Evolutionary conservation across 2,329 filamentous ascomycete species (phyloP).

Genomic region (Colletotrichum sp.): DNA sequence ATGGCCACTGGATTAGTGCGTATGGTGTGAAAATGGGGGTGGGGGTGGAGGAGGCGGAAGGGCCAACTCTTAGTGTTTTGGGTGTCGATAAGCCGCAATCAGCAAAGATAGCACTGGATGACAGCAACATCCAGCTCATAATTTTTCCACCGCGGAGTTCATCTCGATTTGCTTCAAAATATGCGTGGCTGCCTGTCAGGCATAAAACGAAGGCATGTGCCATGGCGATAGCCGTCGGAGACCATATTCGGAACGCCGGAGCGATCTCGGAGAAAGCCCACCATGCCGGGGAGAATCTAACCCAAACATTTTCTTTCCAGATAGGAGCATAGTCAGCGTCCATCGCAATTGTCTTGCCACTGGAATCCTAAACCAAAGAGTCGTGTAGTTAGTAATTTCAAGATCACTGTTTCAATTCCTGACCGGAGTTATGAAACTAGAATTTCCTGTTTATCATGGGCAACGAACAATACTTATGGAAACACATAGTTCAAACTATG

Average conservation of each 20-base stretch:
- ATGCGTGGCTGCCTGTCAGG: not conserved
- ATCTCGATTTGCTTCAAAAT: not conserved
- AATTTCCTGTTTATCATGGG: accelerated
- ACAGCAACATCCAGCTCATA: not conserved
- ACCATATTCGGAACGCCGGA: not conserved
- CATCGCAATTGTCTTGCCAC: not conserved
- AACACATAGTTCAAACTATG: not conserved
- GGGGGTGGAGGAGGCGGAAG: not conserved
- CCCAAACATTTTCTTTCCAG: not conserved
- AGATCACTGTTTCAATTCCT: not conserved
- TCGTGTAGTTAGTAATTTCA: not conserved
- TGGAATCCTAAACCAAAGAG: not conserved
- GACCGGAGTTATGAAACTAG: accelerated
- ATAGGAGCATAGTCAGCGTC: not conserved
- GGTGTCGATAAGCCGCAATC: not conserved
- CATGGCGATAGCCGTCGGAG: not conserved
- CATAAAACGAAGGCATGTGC: not conserved
- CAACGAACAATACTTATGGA: accelerated
- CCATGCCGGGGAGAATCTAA: not conserved
- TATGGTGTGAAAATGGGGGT: not conserved
- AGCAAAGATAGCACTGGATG: not conserved
- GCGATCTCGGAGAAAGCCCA: not conserved
- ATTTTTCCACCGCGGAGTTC: not conserved
- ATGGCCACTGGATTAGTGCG: not conserved
- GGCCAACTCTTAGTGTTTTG: not conserved